Evolutionary conservation across 257 asterid species (phyloP).

Genomic region (Nicotiana paniculata): DNA sequence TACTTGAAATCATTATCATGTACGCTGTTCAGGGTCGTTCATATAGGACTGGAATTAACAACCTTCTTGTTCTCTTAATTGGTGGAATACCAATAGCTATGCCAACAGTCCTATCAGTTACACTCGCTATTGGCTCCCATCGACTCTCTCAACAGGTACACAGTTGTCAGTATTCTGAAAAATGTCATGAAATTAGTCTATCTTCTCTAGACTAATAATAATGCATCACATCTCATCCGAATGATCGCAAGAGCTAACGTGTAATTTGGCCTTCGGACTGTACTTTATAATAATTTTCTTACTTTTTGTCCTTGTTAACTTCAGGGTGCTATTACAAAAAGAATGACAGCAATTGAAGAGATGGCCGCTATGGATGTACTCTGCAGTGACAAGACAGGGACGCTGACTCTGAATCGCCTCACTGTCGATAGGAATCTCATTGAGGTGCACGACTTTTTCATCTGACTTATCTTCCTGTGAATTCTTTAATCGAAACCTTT

Average conservation of each 20-base stretch:
- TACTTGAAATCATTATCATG: conserved; percentile 25
- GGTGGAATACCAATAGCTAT: conserved; percentile 28
- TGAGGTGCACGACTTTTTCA: conserved; percentile 6
- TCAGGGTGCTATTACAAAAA: conserved; percentile 26
- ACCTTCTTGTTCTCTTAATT: conserved; percentile 26
- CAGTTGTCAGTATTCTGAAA: neutral
- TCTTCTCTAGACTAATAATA: neutral
- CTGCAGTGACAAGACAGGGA: conserved; percentile 28
- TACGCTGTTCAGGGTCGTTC: conserved; percentile 20
- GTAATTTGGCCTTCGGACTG: neutral
- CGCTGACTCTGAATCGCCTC: conserved; percentile 27
- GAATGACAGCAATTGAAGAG: conserved; percentile 29
- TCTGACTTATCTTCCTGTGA: neutral
- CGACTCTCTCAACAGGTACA: conserved; percentile 24
- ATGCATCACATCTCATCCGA: neutral
- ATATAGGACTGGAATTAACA: conserved; percentile 21
- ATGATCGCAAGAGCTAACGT: neutral
- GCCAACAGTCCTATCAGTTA: conserved; percentile 25
- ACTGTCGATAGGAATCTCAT: conserved; percentile 20
- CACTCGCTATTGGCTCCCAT: conserved; percentile 28
- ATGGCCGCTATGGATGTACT: conserved; percentile 32
- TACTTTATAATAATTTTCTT: no score
- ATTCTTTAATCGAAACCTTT: neutral
- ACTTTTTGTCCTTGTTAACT: neutral
- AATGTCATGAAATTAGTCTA: neutral